phyloP scores from a whole-genome alignment of 768 basidiomycete genomes.

The Boletus rubropictus region DNA sequence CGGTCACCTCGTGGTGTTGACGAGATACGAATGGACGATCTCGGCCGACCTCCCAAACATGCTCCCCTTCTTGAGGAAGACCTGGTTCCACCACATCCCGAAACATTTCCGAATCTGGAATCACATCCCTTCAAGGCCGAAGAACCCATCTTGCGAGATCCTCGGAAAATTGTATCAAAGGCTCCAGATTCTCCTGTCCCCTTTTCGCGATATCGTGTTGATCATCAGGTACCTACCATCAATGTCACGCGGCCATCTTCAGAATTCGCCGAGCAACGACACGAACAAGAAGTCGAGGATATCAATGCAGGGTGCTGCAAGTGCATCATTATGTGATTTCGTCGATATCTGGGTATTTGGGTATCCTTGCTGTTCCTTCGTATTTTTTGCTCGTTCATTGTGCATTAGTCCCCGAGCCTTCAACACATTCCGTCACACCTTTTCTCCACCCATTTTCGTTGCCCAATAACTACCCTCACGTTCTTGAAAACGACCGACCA shows the following conservation, averaged over 20 bases:
- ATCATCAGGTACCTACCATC: constrained; percentile 28
- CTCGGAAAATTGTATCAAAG: constrained; percentile 14
- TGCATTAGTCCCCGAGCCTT: constrained; percentile 10
- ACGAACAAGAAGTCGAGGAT: constrained; percentile 38
- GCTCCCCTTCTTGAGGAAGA: constrained; percentile 15
- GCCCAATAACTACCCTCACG: constrained; percentile 6
- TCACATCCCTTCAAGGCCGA: constrained; percentile 26
- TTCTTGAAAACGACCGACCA: constrained; percentile 13
- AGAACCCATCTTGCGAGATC: constrained; percentile 25
- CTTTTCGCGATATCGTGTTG: constrained; percentile 50
- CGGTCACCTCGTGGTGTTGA: constrained; percentile 40
- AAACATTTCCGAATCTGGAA: constrained; percentile 9
- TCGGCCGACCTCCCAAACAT: constrained; percentile 41
- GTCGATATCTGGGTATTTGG: constrained; percentile 15
- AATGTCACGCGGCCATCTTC: constrained; percentile 28
- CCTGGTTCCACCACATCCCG: background rate
- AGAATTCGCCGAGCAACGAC: constrained; percentile 26
- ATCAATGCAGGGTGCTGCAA: constrained; percentile 62
- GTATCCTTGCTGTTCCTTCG: constrained; percentile 20
- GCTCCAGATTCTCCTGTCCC: constrained; percentile 53
- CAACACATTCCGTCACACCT: constrained; percentile 1
- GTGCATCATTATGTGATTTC: constrained; percentile 76
- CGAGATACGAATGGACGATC: constrained; percentile 62
- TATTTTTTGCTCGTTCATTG: constrained; percentile 23
- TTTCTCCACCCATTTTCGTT: background rate